Evolutionary conservation across 441 rosid genomes (phyloP).

Genomic region (Rhodomyrtus psidioides): DNA sequence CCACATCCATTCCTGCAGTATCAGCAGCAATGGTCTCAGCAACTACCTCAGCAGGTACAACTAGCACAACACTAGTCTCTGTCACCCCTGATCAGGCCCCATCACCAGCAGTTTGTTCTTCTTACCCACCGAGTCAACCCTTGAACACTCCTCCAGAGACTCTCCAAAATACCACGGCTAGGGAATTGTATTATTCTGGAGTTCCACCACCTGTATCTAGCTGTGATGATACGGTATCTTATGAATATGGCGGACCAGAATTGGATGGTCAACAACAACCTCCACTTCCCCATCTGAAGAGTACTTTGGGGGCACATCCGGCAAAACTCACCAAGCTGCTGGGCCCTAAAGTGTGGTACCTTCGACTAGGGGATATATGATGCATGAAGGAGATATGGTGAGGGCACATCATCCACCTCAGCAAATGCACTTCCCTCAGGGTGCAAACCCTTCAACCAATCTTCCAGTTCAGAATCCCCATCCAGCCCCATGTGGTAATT

Average conservation of each 20-base stretch:
- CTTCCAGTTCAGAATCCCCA: conserved; percentile 34
- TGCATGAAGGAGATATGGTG: conserved; percentile 62
- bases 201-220: conserved; percentile 55
- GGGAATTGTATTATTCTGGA: conserved; percentile 62
- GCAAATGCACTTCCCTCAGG: conserved; percentile 60
- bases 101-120: conserved; percentile 44
- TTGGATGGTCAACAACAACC: conserved; percentile 52
- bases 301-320: conserved; percentile 39
- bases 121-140: conserved; percentile 48
- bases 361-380: conserved; percentile 48
- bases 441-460: conserved; percentile 45
- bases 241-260: conserved; percentile 50
- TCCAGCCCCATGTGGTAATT: conserved; percentile 27
- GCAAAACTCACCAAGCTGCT: conserved; percentile 51
- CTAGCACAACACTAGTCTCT: conserved; percentile 33
- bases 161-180: conserved; percentile 45
- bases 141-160: conserved; percentile 36
- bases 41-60: conserved; percentile 42
- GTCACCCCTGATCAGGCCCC: conserved; percentile 46
- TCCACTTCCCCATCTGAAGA: conserved; percentile 62
- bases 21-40: conserved; percentile 67
- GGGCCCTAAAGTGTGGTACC: conserved; percentile 52
- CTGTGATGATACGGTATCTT: conserved; percentile 43
- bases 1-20: background rate
- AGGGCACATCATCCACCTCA: conserved; percentile 47